Conservation (phyloP, 805 yeast species). For the Yarrowia osloensis region DNA sequence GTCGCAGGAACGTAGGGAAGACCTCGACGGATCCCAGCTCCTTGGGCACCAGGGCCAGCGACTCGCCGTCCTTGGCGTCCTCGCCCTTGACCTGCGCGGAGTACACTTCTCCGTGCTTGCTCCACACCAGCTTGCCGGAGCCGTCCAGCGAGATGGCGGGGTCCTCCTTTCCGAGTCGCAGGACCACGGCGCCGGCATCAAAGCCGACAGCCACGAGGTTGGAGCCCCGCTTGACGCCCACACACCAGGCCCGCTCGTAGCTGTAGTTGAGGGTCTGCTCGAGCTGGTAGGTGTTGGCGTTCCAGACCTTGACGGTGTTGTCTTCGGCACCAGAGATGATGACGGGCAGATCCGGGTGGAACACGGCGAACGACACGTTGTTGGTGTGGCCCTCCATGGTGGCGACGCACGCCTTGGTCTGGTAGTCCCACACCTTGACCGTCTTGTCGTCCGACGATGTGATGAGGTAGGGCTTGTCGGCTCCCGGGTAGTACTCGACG, state of each 20-base stretch:
- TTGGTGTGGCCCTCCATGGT: slow-evolving; percentile 90
- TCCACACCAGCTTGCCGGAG: slow-evolving; percentile 87
- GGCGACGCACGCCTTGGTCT: slow-evolving; percentile 93
- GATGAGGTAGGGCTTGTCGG: slow-evolving; percentile 94
- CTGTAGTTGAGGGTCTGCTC: slow-evolving; percentile 91
- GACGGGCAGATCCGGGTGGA: slow-evolving; percentile 96
- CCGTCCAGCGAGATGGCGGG: slow-evolving; percentile 93
- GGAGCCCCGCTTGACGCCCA: slow-evolving; percentile 69
- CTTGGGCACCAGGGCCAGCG: slow-evolving; percentile 72
- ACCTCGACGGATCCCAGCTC: slow-evolving; percentile 94
- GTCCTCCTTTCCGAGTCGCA: slow-evolving; percentile 89
- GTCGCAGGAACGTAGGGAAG: slow-evolving; percentile 81
- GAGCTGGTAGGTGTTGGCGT: slow-evolving; percentile 86
- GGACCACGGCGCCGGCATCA: slow-evolving; percentile 88
- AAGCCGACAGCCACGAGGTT: slow-evolving; percentile 89
- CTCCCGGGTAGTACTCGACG: slow-evolving; percentile 95
- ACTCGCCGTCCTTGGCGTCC: slow-evolving; percentile 79
- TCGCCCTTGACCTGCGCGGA: slow-evolving; percentile 75
- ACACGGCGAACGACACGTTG: slow-evolving; percentile 94
- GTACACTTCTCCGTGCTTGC: slow-evolving; percentile 86
- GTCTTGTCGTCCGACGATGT: slow-evolving; percentile 91
- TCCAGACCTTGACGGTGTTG: slow-evolving; percentile 93
- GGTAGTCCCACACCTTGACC: slow-evolving; percentile 93
- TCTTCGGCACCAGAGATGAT: slow-evolving; percentile 97
- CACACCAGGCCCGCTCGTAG: slow-evolving; percentile 97